A percentile compares a stretch with the other conserved stretches of the same genome.
Conservation (phyloP, 345 rosid species). For the Hevea brasiliensis region DNA sequence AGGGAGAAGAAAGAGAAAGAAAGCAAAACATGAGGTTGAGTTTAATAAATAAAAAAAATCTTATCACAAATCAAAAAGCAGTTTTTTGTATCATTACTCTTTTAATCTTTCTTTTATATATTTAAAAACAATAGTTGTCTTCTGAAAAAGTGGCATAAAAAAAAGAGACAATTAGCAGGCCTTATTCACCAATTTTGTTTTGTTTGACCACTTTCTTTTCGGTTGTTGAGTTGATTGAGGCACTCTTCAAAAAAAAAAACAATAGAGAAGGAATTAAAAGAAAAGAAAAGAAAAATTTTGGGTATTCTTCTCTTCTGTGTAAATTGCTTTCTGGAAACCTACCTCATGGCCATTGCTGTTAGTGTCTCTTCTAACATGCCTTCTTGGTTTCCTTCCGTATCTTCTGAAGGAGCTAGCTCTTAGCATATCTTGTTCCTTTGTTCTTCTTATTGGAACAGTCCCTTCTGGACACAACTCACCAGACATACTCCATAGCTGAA, state of each 20-base stretch:
- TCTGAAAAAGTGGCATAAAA: slow-evolving; percentile 23
- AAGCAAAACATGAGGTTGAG: background rate
- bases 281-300: background rate
- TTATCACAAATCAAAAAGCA: slow-evolving; percentile 18
- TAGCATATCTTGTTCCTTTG: slow-evolving; percentile 73
- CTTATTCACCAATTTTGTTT: slow-evolving; percentile 24
- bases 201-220: slow-evolving; percentile 39
- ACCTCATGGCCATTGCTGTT: slow-evolving; percentile 91
- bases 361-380: slow-evolving; percentile 73
- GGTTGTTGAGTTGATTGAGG: slow-evolving; percentile 19
- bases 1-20: background rate
- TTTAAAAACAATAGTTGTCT: slow-evolving; percentile 7
- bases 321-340: slow-evolving; percentile 10
- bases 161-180: slow-evolving; percentile 18
- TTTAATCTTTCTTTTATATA: slow-evolving; percentile 17
- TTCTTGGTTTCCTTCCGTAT: slow-evolving; percentile 66
- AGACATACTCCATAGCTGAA: slow-evolving; percentile 69
- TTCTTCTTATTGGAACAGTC: slow-evolving; percentile 91
- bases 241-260: background rate
- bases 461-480: slow-evolving; percentile 90
- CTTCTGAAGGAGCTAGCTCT: slow-evolving; percentile 65
- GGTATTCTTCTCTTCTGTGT: background rate
- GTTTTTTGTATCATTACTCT: slow-evolving; percentile 32
- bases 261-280: background rate
- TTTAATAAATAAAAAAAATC: background rate